phyloP scores from a whole-genome alignment of 1,139 yeast species.

The Ogataea hybrid region DNA sequence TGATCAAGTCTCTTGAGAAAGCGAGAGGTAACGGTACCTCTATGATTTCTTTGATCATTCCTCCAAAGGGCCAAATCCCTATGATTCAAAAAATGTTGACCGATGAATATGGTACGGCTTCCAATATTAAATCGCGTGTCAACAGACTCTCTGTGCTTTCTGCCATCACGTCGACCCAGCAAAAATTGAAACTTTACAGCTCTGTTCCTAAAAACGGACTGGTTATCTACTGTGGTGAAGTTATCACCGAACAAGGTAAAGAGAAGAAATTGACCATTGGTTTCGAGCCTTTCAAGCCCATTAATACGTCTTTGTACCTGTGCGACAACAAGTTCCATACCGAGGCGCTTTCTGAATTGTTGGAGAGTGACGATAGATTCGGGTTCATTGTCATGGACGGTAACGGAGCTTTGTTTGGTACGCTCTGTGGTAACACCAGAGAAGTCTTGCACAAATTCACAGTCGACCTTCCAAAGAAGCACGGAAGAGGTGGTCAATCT shows the following conservation, averaged over 20 bases:
- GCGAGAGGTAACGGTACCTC: slow-evolving; percentile 99
- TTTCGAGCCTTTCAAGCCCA: slow-evolving; percentile 97
- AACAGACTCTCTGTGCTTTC: slow-evolving; percentile 92
- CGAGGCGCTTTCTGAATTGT: slow-evolving; percentile 89
- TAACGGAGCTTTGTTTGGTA: slow-evolving; percentile 95
- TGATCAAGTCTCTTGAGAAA: slow-evolving; percentile 77
- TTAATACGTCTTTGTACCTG: slow-evolving; percentile 92
- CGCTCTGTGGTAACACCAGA: slow-evolving; percentile 96
- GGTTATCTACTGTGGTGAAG: slow-evolving; percentile 97
- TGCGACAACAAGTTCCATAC: slow-evolving; percentile 99
- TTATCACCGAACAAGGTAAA: slow-evolving; percentile 94
- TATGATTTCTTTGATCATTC: slow-evolving; percentile 93
- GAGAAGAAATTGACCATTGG: slow-evolving; percentile 93
- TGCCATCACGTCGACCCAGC: slow-evolving; percentile 97
- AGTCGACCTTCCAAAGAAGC: slow-evolving; percentile 98
- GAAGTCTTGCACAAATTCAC: slow-evolving; percentile 94
- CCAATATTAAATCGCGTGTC: slow-evolving; percentile 95
- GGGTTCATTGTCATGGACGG: slow-evolving; percentile 99
- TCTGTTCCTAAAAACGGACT: slow-evolving; percentile 92
- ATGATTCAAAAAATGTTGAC: slow-evolving; percentile 88
- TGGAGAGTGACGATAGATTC: slow-evolving; percentile 92
- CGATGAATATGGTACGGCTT: slow-evolving; percentile 98
- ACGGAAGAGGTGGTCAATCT: slow-evolving; percentile 99
- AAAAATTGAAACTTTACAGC: slow-evolving; percentile 85
- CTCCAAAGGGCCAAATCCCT: slow-evolving; percentile 93